Evolutionary conservation across 306 rosid genomes (phyloP), one percentile per base, ranked within the genome.

Genomic region (Cucurbita ficifolia): DNA sequence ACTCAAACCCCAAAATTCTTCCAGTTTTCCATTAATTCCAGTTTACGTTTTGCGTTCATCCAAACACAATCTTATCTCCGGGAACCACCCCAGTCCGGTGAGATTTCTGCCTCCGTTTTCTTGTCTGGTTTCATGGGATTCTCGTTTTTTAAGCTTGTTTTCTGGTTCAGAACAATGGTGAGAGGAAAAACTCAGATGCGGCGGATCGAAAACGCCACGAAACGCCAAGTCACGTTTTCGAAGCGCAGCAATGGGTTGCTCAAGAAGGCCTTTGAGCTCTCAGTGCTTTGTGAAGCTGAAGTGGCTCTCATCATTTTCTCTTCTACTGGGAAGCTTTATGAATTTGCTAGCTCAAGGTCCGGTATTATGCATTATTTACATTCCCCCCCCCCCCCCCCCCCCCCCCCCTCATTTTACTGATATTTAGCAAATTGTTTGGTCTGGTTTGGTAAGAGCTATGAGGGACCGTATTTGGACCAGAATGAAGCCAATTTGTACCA

Each of bases 231-330:
- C 0, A 90, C 98, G 10, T 92, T 92, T 76, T 92, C 93, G 17
- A 92, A 92, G 84, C 69, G 98, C 24, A 78, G 93, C 1, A 90
- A 86, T 60, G 98, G 98, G 42, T 70, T 92, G 73, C 82, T 92
- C 61, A 92, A 92, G 86, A 92, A 92, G 79, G 98, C 98, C 0
- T 90, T 85, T 74, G 98, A 92, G 77, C 83, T 92, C n/a, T 90
- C 96, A 13, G 86, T 92, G 45, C 87, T 92, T 1, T 92, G 98
- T 56, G 98, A 92, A 35, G 89, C 85, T 5, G 89, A 86, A 68
- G 83, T 86, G 43, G 83, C 81, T 1, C 81, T 86, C 33, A 79
- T 86, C 38, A 57, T 86, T 50, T 86, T 81, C 77, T 86, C 89
- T 65, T 81, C 87, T 0, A 81, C 79, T 70, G 89, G 85, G 5